Base-by-base conservation (phyloP, 2,329 filamentous ascomycete species). In the Sclerotinia nivalis region DNA sequence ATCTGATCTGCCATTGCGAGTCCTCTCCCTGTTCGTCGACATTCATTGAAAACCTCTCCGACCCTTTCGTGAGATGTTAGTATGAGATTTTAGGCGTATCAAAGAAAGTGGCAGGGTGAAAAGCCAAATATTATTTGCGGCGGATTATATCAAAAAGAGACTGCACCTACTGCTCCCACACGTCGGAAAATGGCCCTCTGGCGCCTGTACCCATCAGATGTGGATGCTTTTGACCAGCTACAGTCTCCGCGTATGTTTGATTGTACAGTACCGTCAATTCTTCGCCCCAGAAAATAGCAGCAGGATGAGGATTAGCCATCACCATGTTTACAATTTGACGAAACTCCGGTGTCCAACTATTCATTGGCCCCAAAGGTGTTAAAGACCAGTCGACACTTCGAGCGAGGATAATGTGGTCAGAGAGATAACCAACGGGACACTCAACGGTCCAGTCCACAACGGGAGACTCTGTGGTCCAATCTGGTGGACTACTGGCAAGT, bases 1-100 rank as follows among this genome's bases (percentile, higher is more conserved):
- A 88, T 88, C 72, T 95, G 91, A 74, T 95, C 91, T 71, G 93
- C 88, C 78, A 93, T 93, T 88, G 93, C 91, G 0, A 89, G 92
- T 0, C 91, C 90, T 79, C 93, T 88, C 1, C 92, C 92, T 6
- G 89, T 90, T 43, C 84, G 80, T 78, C 86, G 86, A 1, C 91
- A 92, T 69, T 84, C 87, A 31, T 85, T 83, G 72, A 96, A 92
- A 0, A 91, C 85, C 1, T 88, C 87, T 69, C 87, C 84, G 13
- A 95, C 84, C 8, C 64, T 67, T 22, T 43, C 58, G 28, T 18
- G 25, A 37, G 13, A 49, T 13, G 28, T 67, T 22, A 67, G 64
- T 58, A 55, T 20, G 40, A 34, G 22, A 58, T 58, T 22, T 25
- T 22, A 52, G 31, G 28, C 4, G 7, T 31, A 47, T 28, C 20